Evolutionary conservation across 331 rosid genomes (phyloP).

Genomic region (Cydonia oblonga): DNA sequence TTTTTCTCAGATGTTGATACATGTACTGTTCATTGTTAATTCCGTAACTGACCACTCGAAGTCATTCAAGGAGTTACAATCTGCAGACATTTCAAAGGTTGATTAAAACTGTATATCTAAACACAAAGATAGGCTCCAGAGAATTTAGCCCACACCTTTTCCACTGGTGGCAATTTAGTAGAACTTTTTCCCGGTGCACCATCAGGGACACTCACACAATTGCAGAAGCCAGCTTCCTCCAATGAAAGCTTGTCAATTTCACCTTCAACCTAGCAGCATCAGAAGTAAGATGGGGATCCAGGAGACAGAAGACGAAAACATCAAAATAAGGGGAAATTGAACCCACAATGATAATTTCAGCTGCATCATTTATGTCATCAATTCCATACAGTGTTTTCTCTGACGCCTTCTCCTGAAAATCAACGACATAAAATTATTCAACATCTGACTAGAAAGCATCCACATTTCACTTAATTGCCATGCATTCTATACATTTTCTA

Average conservation of each 20-base stretch:
- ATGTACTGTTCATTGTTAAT: background rate
- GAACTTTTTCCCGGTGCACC: constrained; percentile 76
- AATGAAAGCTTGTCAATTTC: constrained; percentile 90
- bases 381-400: constrained; percentile 60
- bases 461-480: background rate
- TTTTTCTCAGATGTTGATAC: background rate
- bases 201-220: constrained; percentile 82
- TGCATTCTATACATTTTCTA: background rate
- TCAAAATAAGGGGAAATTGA: constrained; percentile 10
- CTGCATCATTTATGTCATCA: constrained; percentile 60
- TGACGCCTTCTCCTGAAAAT: constrained; percentile 64
- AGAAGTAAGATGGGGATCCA: constrained; percentile 1
- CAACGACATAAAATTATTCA: background rate
- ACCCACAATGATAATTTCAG: constrained; percentile 65
- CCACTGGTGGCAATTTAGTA: constrained; percentile 48
- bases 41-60: background rate
- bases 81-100: too few species aligned
- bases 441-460: background rate
- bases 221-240: constrained; percentile 77
- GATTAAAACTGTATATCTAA: background rate
- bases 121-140: background rate
- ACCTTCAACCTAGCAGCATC: constrained; percentile 69
- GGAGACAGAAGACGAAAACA: constrained; percentile 2
- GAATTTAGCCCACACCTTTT: constrained; percentile 36
- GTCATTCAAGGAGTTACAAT: too few species aligned